Conservation (phyloP, 2,329 filamentous ascomycete species). For the Phyllachora maydis region DNA sequence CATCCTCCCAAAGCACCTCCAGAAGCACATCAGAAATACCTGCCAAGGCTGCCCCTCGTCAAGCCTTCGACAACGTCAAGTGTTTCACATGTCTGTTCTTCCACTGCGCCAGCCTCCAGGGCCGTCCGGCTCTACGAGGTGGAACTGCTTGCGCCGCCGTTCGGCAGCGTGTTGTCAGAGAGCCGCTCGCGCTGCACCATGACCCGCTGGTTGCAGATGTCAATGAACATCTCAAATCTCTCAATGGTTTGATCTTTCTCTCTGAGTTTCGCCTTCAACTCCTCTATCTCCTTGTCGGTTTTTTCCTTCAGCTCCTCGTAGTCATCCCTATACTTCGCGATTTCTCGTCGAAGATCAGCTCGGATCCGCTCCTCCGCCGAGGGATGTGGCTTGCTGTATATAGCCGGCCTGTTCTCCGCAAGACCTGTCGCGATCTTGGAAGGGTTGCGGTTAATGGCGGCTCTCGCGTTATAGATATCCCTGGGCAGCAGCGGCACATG, state of each 20-base stretch:
- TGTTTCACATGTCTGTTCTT: no score
- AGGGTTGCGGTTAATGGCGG: constrained; percentile 45
- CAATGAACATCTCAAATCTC: constrained; percentile 49
- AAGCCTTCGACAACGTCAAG: no score
- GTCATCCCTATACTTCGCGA: constrained; percentile 35
- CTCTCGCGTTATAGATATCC: constrained; percentile 47
- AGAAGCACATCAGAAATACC: no score
- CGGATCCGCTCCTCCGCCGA: constrained; percentile 43
- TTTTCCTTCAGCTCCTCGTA: constrained; percentile 32
- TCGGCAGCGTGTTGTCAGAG: constrained; percentile 9
- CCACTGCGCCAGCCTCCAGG: no score
- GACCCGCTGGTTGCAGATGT: constrained; percentile 46
- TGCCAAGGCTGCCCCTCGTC: no score
- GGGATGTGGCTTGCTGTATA: constrained; percentile 44
- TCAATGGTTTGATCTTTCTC: constrained; percentile 42
- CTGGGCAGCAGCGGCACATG: constrained; percentile 40
- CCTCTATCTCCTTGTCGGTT: constrained; percentile 34
- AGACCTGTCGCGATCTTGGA: constrained; percentile 37
- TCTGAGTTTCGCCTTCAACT: constrained; percentile 34
- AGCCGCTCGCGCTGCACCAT: constrained; percentile 42
- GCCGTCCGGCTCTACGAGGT: no score
- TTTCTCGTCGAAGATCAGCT: constrained; percentile 37
- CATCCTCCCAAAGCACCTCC: no score
- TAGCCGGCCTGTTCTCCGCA: constrained; percentile 39
- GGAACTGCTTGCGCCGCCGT: no score